Evolutionary conservation across 805 yeast species (phyloP), one percentile per base, ranked within the genome.

Genomic region (Ogataea salicorniae): DNA sequence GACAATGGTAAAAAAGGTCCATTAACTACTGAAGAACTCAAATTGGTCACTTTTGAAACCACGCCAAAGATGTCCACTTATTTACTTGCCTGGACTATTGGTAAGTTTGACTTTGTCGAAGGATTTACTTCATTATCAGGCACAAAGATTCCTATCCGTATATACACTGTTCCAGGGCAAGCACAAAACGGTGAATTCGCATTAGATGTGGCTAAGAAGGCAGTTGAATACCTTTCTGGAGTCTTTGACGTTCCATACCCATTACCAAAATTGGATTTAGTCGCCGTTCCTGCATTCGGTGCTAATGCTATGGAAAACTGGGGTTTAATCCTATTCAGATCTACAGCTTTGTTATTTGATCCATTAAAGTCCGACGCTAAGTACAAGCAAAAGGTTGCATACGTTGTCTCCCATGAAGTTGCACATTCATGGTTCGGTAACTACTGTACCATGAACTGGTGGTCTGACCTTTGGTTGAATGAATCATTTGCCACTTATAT

Each of bases 381-480:
- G 18, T 77, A 77, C 58, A 79, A 83, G 63, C 81, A 81, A 62
- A 83, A 84, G 52, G 94, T 87, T 31, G 83, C 89, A 6, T 86
- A 86, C 59, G 95, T 87, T 34, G 85, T 87, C 29, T 83, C 84
- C 49, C 96, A 88, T 68, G 96, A 87, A 67, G 72, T 87, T 48
- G 95, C 95, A 11, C 96, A 87, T 67, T 94, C 88, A 63, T 88
- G 95, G 95, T 88, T 87, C 60, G 95, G 96, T 47, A 84, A 88
- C 66, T 75, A 84, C 57, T 92, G 87, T 51, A 88, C 95, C 41
- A 88, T 87, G 95, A 81, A 84, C 59, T 88, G 95, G 94, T 87
- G 96, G 96, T 88, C 87, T 58, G 94, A 86, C 58, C 73, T 87
- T 55, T 87, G 95, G 95, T 77, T 87, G 51, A 87, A 87, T 61